These are phyloP conservation scores for Malus orientalis DNA, from an alignment of 306 rosid species.

Conservation along the genomic window DNA sequence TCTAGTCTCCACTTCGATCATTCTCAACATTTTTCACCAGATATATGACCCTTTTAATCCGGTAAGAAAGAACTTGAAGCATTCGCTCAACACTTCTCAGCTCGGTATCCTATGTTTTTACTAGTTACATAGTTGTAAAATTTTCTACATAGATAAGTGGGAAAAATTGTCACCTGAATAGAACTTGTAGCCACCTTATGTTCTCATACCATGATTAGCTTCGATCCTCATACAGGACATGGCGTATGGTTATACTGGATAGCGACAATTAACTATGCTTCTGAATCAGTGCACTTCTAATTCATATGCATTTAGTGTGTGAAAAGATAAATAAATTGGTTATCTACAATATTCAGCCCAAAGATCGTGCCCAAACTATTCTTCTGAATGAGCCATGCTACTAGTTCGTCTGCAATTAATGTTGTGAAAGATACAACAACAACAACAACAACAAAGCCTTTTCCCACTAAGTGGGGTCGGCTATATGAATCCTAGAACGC, in stretches of 20 bases:
- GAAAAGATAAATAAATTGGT: no score
- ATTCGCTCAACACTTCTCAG: neutral
- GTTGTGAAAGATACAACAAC: neutral
- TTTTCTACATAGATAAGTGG: neutral
- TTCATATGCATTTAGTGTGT: neutral
- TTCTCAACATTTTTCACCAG: neutral
- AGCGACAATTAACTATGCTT: neutral
- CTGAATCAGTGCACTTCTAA: neutral
- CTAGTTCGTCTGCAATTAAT: neutral
- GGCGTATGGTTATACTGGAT: neutral
- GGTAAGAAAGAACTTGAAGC: neutral
- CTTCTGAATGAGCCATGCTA: neutral
- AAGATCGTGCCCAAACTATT: no score
- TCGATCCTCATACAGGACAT: neutral
- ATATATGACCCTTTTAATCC: neutral
- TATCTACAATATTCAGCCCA: no score
- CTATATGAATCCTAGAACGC: no score
- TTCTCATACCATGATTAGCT: slow-evolving; percentile 1
- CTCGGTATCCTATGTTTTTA: neutral
- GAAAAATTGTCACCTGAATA: no score
- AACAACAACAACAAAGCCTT: no score
- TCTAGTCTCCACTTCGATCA: neutral
- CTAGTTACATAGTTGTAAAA: neutral
- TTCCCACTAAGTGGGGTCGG: no score
- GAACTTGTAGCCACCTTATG: neutral